Evolutionary conservation across 2,329 filamentous ascomycete genomes (phyloP).

Genomic region (Allantophomopsis lycopodina): DNA sequence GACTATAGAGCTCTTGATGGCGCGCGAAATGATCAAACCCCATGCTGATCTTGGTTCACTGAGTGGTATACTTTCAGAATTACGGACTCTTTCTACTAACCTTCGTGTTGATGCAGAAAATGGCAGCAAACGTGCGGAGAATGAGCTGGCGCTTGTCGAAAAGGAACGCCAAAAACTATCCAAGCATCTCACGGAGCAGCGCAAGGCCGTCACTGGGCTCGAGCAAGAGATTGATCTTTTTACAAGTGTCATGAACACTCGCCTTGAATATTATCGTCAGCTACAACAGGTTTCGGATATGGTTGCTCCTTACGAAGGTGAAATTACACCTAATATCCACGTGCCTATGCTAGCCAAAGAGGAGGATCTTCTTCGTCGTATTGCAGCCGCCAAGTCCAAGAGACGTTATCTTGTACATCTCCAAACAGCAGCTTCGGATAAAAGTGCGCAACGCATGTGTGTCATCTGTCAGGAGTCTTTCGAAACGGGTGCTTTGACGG

Average conservation of each 20-base stretch:
- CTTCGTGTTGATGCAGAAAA: constrained; percentile 42
- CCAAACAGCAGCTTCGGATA: constrained; percentile 27
- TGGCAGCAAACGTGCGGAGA: constrained; percentile 37
- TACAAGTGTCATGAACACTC: constrained; percentile 66
- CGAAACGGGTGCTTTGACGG: constrained; percentile 65
- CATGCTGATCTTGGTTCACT: constrained; percentile 44
- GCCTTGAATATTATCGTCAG: constrained; percentile 82
- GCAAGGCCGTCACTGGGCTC: constrained; percentile 30
- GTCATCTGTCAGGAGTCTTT: constrained; percentile 75
- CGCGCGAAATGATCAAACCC: constrained; percentile 34
- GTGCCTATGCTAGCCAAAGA: constrained; percentile 44
- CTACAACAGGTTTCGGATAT: constrained; percentile 85
- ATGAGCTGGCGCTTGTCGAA: constrained; percentile 53
- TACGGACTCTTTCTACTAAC: constrained; percentile 47
- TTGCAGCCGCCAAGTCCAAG: constrained; percentile 56
- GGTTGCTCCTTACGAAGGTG: constrained; percentile 60
- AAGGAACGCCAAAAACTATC: constrained; percentile 48
- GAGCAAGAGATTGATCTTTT: constrained; percentile 68
- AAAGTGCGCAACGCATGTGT: constrained; percentile 56
- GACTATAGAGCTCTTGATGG: constrained; percentile 34
- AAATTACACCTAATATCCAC: constrained; percentile 8
- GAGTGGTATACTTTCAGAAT: constrained; percentile 53
- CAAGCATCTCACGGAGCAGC: constrained; percentile 33
- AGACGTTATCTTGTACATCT: constrained; percentile 50
- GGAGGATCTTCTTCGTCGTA: constrained; percentile 34